A percentile compares a stretch with the other conserved stretches of the same genome.
Evolutionary conservation across 2,329 filamentous ascomycete genomes (phyloP).

Genomic region (Xylariales sp.): DNA sequence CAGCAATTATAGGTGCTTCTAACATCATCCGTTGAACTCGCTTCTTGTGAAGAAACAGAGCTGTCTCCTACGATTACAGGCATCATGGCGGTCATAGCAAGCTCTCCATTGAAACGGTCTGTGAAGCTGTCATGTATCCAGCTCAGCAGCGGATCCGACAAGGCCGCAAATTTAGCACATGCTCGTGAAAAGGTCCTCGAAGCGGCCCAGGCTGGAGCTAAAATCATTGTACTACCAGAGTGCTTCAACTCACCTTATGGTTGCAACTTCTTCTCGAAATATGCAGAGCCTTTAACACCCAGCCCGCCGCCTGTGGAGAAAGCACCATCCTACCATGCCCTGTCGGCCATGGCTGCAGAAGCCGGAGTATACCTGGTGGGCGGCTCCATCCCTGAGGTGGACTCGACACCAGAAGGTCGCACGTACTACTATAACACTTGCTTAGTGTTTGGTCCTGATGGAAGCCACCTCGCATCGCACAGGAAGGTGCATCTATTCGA

Average conservation of each 20-base stretch:
- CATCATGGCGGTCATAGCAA: no score
- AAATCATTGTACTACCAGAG: constrained; percentile 88
- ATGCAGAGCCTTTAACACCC: constrained; percentile 82
- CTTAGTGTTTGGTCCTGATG: constrained; percentile 74
- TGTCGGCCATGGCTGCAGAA: constrained; percentile 75
- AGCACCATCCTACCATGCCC: constrained; percentile 80
- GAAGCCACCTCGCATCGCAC: constrained; percentile 79
- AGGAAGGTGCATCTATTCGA: constrained; percentile 96
- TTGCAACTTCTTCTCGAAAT: constrained; percentile 81
- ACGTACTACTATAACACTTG: constrained; percentile 86
- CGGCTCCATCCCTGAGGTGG: constrained; percentile 86
- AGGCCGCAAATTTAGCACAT: constrained; percentile 75
- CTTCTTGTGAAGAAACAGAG: no score
- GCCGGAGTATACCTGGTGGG: constrained; percentile 79
- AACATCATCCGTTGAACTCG: no score
- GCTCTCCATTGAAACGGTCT: no score
- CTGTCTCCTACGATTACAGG: no score
- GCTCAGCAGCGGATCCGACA: constrained; percentile 76
- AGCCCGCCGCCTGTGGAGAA: constrained; percentile 66
- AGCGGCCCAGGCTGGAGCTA: constrained; percentile 71
- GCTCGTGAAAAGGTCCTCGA: constrained; percentile 80
- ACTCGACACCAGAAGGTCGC: constrained; percentile 41
- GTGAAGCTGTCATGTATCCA: constrained; percentile 80
- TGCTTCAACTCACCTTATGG: constrained; percentile 99
- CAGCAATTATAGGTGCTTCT: no score